Evolutionary conservation across 2,329 filamentous ascomycete species (phyloP).

Genomic region (Fusarium liriodendri): DNA sequence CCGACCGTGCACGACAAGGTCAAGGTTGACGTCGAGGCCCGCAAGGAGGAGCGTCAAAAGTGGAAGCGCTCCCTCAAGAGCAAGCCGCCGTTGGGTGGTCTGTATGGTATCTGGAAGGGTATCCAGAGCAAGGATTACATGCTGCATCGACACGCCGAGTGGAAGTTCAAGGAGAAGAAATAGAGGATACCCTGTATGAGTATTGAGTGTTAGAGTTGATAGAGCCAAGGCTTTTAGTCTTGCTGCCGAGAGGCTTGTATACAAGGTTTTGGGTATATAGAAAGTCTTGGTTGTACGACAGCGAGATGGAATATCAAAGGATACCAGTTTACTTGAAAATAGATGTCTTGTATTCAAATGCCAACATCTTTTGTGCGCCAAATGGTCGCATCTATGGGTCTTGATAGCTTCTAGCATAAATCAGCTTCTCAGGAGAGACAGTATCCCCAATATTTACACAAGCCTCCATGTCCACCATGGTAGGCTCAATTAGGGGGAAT

Average conservation of each 20-base stretch:
- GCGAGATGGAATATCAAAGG: neutral
- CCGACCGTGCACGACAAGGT: constrained; percentile 80
- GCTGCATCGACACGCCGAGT: constrained; percentile 63
- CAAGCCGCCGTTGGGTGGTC: constrained; percentile 66
- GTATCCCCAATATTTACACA: constrained; percentile 40
- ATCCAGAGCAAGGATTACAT: constrained; percentile 68
- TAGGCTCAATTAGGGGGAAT: constrained; percentile 43
- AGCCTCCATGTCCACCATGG: constrained; percentile 29
- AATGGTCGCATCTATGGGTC: constrained; percentile 35
- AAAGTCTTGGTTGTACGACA: neutral
- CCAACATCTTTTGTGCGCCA: constrained; percentile 32
- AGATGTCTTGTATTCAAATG: constrained; percentile 39
- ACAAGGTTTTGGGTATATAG: neutral
- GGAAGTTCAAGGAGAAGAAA: constrained; percentile 60
- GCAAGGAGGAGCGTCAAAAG: constrained; percentile 51
- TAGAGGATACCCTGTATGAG: constrained; percentile 36
- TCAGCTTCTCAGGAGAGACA: constrained; percentile 27
- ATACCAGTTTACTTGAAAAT: constrained; percentile 14
- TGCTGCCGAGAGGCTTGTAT: neutral
- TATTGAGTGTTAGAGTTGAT: constrained; percentile 13
- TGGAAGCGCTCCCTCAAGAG: constrained; percentile 59
- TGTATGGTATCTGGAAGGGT: constrained; percentile 69
- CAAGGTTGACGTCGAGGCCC: constrained; percentile 62
- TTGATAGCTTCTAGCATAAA: constrained; percentile 34
- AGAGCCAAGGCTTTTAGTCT: constrained; percentile 5